A percentile compares a stretch with the other conserved stretches of the same genome.
These are phyloP conservation scores for Pythium monospermum DNA, from an alignment of 352 stramenopile genomes.

Conservation along the genomic window DNA sequence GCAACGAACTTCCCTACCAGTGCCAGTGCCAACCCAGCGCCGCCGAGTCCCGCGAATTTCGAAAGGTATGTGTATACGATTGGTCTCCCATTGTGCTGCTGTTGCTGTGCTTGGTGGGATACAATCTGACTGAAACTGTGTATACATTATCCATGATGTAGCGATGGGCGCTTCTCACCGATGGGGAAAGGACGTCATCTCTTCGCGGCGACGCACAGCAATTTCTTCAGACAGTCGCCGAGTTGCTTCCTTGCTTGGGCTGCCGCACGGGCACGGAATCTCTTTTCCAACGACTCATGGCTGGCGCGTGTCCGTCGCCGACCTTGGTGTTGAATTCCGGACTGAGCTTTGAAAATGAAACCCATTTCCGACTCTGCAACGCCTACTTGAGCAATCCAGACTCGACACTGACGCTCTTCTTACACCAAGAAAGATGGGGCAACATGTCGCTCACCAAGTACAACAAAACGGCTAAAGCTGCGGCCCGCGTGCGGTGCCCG, in stretches of 20 bases:
- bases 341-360: constrained; percentile 49
- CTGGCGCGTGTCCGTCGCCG: constrained; percentile 28
- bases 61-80: too few species aligned
- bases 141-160: constrained; percentile 23
- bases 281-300: constrained; percentile 67
- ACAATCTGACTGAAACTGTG: background rate
- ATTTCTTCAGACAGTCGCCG: constrained; percentile 66
- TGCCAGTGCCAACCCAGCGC: constrained; percentile 64
- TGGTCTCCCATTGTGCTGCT: too few species aligned
- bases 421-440: constrained; percentile 71
- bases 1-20: constrained; percentile 19
- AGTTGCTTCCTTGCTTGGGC: constrained; percentile 68
- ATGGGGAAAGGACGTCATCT: constrained; percentile 62
- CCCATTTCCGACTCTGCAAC: constrained; percentile 61
- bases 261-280: constrained; percentile 76
- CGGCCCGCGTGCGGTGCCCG: constrained; percentile 55
- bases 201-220: constrained; percentile 58
- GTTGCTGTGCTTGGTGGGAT: too few species aligned
- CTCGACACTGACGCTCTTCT: constrained; percentile 64
- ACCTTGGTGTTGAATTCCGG: constrained; percentile 48
- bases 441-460: constrained; percentile 51
- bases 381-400: constrained; percentile 63
- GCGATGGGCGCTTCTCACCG: constrained; percentile 77
- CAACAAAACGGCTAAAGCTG: constrained; percentile 25
- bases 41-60: constrained; percentile 74